Conservation (phyloP, 2,329 filamentous ascomycete genomes). For the Cordyceps sp. region DNA sequence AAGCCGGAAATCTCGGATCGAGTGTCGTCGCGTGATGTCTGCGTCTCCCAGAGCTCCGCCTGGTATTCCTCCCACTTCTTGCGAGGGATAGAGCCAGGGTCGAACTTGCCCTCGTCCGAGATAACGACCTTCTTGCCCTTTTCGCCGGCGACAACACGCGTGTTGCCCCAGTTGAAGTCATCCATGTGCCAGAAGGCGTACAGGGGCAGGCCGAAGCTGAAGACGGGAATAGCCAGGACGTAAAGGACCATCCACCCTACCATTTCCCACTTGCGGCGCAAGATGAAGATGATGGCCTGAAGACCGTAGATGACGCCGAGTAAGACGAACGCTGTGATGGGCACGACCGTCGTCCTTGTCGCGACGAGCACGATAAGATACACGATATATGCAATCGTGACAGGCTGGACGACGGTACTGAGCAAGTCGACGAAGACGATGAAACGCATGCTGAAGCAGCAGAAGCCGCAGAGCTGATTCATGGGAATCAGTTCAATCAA, state of each 20-base stretch:
- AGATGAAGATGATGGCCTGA: constrained; percentile 91
- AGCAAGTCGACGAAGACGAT: constrained; percentile 89
- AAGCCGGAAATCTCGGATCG: constrained; percentile 83
- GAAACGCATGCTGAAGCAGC: constrained; percentile 99
- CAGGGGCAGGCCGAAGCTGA: constrained; percentile 75
- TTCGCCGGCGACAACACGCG: constrained; percentile 89
- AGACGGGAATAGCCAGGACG: constrained; percentile 77
- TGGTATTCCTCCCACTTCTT: constrained; percentile 99
- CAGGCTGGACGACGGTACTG: constrained; percentile 81
- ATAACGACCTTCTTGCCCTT: constrained; percentile 84
- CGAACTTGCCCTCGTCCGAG: constrained; percentile 95
- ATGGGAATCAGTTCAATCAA: constrained; percentile 88
- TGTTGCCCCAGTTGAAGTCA: constrained; percentile 99
- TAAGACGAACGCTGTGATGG: constrained; percentile 75
- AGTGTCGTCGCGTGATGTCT: constrained; percentile 66
- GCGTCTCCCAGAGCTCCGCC: constrained; percentile 89
- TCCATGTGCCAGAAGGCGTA: constrained; percentile 99
- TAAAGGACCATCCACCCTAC: constrained; percentile 99
- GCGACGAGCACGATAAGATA: constrained; percentile 71
- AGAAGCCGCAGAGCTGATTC: constrained; percentile 93
- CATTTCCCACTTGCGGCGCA: constrained; percentile 98
- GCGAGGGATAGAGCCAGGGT: constrained; percentile 77
- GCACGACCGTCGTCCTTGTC: constrained; percentile 46
- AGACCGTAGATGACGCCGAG: constrained; percentile 94
- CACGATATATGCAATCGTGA: constrained; percentile 74